Percentiles rank a stretch among this genome's conserved stretches.
Conservation (phyloP, 306 rosid genomes). For the Arachis hypogaea region DNA sequence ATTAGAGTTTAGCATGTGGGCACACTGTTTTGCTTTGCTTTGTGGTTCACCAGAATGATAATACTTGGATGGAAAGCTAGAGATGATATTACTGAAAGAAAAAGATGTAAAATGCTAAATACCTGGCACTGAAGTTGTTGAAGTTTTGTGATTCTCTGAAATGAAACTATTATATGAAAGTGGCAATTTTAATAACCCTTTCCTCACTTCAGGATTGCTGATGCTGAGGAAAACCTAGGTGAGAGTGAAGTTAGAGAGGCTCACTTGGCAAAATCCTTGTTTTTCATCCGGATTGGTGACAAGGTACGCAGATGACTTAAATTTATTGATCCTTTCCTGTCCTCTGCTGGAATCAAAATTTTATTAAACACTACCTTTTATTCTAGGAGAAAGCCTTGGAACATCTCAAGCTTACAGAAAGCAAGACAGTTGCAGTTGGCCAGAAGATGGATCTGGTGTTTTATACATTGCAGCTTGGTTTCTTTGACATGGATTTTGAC, state of each 20-base stretch:
- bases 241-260: slow-evolving; percentile 99
- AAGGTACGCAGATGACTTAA: slow-evolving; percentile 58
- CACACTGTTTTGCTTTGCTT: background rate
- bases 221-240: slow-evolving; percentile 95
- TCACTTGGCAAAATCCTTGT: slow-evolving; percentile 90
- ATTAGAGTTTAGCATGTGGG: background rate
- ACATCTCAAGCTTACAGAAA: slow-evolving; percentile 89
- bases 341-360: slow-evolving; percentile 28
- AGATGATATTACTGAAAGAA: background rate
- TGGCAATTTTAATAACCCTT: background rate
- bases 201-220: slow-evolving; percentile 74
- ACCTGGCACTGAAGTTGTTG: background rate
- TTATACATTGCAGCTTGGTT: slow-evolving; percentile 86
- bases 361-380: slow-evolving; percentile 32
- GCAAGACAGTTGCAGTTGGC: slow-evolving; percentile 97
- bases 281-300: slow-evolving; percentile 86
- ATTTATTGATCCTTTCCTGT: slow-evolving; percentile 13
- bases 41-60: background rate
- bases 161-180: slow-evolving; percentile 34
- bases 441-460: slow-evolving; percentile 98
- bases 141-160: slow-evolving; percentile 25
- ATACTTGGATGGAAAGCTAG: background rate
- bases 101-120: background rate
- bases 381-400: slow-evolving; percentile 87
- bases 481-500: slow-evolving; percentile 95